Base-by-base conservation (phyloP, 2,329 filamentous ascomycete species). In the Neofusicoccum sp. region DNA sequence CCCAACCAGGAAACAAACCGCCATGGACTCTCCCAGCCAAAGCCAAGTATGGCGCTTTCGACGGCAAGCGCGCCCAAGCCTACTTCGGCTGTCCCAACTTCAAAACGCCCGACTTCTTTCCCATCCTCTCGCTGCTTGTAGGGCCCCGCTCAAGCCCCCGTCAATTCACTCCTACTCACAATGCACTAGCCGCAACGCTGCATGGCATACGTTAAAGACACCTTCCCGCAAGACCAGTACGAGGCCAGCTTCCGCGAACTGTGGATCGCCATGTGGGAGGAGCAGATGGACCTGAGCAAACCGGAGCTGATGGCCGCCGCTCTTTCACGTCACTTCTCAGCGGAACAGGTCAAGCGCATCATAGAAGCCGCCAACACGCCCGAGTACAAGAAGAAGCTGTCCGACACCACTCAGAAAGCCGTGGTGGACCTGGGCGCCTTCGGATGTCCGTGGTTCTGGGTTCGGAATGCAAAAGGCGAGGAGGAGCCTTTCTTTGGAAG, bases 361-460 rank as follows among this genome's bases (percentile, higher is more conserved):
- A 67, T 91, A 63, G 71, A 76, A 3, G 85, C 82, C 0, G 80
- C 83, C 0, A 76, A 71, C 6, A 80, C 80, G 28, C 79, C 81
- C 4, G 77, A 84, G 66, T 78, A 77, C 68, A 87, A 87, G 71
- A 75, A 82, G 63, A 76, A 71, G n/a, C 76, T 92, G 33, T 83
- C 83, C 64, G 78, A 76, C 4, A 82, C 82, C 47, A 93, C 90
- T 16, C 80, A 85, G 64, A 50, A 61, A 16, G 81, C 82, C 66
- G 89, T 85, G 0, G 73, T 91, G 14, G 83, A 85, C 41, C 79
- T 78, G 56, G 91, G 90, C 0, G 91, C 90, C 0, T 94, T 91
- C 74, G 91, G 91, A 0, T 86, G 87, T 56, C 91, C 91, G 1
- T 94, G 91, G 90, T 80, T 91, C 65, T 88, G 87, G 83, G 90